Evolutionary conservation across 2,329 filamentous ascomycete genomes (phyloP).

Genomic region (Diaporthe caulivora): DNA sequence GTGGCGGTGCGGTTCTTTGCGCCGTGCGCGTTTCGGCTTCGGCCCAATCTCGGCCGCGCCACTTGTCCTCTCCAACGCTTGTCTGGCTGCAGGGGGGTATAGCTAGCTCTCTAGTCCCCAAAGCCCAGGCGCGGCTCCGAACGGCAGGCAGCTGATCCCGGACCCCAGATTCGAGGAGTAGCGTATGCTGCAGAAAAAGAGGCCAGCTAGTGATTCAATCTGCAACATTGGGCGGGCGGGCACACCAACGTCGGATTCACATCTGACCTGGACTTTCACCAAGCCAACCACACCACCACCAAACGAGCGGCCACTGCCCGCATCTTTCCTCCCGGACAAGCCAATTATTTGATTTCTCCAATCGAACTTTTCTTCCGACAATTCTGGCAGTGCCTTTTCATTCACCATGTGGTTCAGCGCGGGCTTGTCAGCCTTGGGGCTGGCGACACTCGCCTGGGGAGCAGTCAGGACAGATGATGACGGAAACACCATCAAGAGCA

Average conservation of each 20-base stretch:
- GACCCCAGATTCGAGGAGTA: slow-evolving; percentile 36
- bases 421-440: slow-evolving; percentile 60
- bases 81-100: slow-evolving; percentile 34
- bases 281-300: slow-evolving; percentile 40
- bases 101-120: neutral
- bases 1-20: slow-evolving; percentile 32
- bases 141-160: slow-evolving; percentile 33
- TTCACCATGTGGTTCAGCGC: slow-evolving; percentile 60
- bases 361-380: slow-evolving; percentile 16
- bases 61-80: slow-evolving; percentile 13
- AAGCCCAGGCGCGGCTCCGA: slow-evolving; percentile 1
- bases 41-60: slow-evolving; percentile 10
- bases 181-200: slow-evolving; percentile 41
- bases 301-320: slow-evolving; percentile 37
- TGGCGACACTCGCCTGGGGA: slow-evolving; percentile 64
- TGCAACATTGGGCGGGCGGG: slow-evolving; percentile 26
- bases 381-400: slow-evolving; percentile 31
- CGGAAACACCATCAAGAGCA: slow-evolving; percentile 60
- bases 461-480: slow-evolving; percentile 59
- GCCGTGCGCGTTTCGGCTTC: slow-evolving; percentile 21
- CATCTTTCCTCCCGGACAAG: slow-evolving; percentile 29
- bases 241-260: slow-evolving; percentile 29
- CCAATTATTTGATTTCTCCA: slow-evolving; percentile 23
- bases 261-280: slow-evolving; percentile 26
- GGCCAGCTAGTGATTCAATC: slow-evolving; percentile 45